phyloP scores from a whole-genome alignment of 228 moss, liverwort and hornwort species.

The Sphagnum magellanicum region DNA sequence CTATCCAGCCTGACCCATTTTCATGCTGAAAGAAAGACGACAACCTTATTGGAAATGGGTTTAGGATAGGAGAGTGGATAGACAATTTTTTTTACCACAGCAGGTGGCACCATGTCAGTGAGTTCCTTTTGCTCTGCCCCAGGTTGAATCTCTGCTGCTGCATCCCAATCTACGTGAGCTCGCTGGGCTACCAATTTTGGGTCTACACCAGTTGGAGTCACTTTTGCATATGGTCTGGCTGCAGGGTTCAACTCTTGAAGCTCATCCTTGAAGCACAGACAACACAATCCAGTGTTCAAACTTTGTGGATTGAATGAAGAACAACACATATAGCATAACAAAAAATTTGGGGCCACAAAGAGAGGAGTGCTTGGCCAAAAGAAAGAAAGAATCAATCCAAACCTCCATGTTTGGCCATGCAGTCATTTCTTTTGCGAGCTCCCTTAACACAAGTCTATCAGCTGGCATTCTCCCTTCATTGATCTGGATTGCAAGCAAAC shows the following conservation, averaged over 20 bases:
- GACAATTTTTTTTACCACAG: constrained; percentile 44
- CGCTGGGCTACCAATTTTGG: constrained; percentile 79
- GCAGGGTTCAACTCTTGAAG: constrained; percentile 18
- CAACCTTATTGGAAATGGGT: no score
- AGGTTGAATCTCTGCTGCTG: constrained; percentile 62
- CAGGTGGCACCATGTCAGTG: constrained; percentile 75
- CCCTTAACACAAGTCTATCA: constrained; percentile 62
- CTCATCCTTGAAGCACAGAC: constrained; percentile 47
- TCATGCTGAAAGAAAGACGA: background rate
- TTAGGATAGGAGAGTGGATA: background rate
- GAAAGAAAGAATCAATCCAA: background rate
- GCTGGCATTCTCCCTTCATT: constrained; percentile 67
- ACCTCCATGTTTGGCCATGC: constrained; percentile 95
- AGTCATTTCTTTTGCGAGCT: constrained; percentile 83
- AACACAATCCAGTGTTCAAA: no score
- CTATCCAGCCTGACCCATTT: background rate
- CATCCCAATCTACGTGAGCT: constrained; percentile 87
- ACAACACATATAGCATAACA: no score
- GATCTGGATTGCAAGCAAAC: constrained; percentile 29
- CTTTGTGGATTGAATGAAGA: no score
- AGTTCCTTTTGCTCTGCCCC: constrained; percentile 58
- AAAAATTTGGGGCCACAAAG: no score
- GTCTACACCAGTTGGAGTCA: constrained; percentile 87
- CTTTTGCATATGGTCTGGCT: constrained; percentile 82
- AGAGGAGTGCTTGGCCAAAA: background rate